Evolutionary conservation across 116 monocot genomes (phyloP), one percentile per base, ranked within the genome.

Genomic region (Cymodocea nodosa): DNA sequence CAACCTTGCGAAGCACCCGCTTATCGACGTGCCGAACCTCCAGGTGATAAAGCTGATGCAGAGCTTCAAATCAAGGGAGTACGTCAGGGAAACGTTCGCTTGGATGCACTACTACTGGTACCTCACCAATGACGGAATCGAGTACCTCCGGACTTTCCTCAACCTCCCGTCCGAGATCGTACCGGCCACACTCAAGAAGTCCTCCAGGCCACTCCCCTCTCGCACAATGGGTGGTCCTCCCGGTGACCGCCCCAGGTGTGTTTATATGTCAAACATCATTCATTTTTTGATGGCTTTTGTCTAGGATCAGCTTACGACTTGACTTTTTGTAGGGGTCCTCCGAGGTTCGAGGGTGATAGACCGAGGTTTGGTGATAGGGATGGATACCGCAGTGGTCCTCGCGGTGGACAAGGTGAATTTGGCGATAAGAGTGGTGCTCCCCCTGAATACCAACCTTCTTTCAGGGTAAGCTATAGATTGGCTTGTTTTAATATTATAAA

Each of bases 51-150:
- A 80, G 72, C 51, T 75, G 25, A 80, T 80, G 80, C 80, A 80
- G 75, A 80, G 80, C 59, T 80, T 80, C 80, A 80, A 80, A 51
- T 80, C 80, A 11, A 71, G 60, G 71, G 80, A 80, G 62, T 80
- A 71, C 36, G 75, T 80, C 35, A 66, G 72, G 66, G 80, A 80
- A 63, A 80, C 80, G 17, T 80, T 80, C 48, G 75, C 75, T 25
- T 80, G 80, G 80, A 80, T 80, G 80, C 68, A 80, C 35, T 75
- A 80, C 63, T 80, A 80, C 62, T 75, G 80, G 80, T 80, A 75
- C 51, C 71, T 80, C 36, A 80, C 80, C 56, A 80, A 75, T 54
- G 80, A 80, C 12, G 80, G 80, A 6, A 80, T 80, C 56, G 80
- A 80, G 64, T 72, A 36, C 57, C 75, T 80, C 39, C 60, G 80